phyloP scores from a whole-genome alignment of 148 eudicot genomes.

The Rhododendron molle region DNA sequence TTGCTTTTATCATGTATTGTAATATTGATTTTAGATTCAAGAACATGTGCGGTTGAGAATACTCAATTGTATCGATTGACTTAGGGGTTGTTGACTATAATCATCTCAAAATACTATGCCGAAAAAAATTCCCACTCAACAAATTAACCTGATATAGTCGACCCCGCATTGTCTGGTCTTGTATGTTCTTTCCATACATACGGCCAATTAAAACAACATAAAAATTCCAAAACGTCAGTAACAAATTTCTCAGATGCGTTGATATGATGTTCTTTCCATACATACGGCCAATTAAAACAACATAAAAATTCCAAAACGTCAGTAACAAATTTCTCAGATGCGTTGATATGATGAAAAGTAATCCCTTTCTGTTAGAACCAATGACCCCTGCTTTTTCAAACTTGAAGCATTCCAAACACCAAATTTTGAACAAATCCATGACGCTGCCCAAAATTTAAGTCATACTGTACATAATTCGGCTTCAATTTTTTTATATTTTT shows the following conservation, averaged over 20 bases:
- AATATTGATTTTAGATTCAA: not conserved
- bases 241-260: not conserved
- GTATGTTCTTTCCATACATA: no score
- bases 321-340: no score
- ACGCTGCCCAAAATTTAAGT: not conserved
- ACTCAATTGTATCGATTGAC: not conserved
- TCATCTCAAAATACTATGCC: no score
- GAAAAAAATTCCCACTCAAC: no score
- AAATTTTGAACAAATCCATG: not conserved
- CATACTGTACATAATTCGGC: not conserved
- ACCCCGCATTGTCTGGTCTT: no score
- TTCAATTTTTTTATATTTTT: not conserved
- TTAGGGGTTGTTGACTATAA: no score
- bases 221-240: no score
- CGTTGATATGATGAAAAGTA: not conserved
- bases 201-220: no score
- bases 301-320: no score
- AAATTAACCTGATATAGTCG: no score
- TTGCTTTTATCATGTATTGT: slow-evolving; percentile 7
- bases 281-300: no score
- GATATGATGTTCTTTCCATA: no score
- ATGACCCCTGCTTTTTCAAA: not conserved
- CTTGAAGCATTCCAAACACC: not conserved
- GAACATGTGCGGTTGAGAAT: not conserved
- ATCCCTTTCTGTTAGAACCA: not conserved